Percentiles rank a stretch among this genome's conserved stretches.
Evolutionary conservation across 257 asterid species (phyloP).

Genomic region (Nicotiana tabacum): DNA sequence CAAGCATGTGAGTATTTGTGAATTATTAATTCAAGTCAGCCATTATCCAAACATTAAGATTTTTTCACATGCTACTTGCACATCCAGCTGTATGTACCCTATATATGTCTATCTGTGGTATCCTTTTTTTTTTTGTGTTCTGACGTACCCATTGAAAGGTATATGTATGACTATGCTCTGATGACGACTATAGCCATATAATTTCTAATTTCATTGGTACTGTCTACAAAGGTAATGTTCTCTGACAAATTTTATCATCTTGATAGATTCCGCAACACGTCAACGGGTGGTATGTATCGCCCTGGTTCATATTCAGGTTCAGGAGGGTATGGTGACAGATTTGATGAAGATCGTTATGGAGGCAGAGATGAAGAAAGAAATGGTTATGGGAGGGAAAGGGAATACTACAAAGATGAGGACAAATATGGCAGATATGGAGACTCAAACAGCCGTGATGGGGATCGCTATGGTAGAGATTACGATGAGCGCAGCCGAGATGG

Average conservation of each 20-base stretch:
- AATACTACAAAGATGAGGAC: conserved; percentile 19
- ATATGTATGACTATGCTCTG: not conserved
- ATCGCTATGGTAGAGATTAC: conserved; percentile 58
- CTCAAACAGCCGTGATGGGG: conserved; percentile 75
- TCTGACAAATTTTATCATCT: conserved; percentile 6
- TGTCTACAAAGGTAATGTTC: not conserved
- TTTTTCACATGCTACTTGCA: not conserved
- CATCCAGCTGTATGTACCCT: not conserved
- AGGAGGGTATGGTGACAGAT: conserved; percentile 73
- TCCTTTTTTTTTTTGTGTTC: not conserved
- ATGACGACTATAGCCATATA: not conserved
- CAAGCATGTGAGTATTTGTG: not conserved
- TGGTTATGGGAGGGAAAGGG: conserved; percentile 18
- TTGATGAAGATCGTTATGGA: conserved; percentile 81
- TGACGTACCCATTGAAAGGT: not conserved
- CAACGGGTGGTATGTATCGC: conserved; percentile 68
- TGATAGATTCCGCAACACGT: conserved; percentile 65
- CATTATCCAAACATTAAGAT: not conserved
- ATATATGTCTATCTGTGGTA: not conserved
- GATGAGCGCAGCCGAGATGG: conserved; percentile 80
- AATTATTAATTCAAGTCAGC: not conserved
- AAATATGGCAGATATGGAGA: conserved; percentile 72
- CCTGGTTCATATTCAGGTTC: conserved; percentile 52
- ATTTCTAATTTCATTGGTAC: not conserved
- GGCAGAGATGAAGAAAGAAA: conserved; percentile 57